Evolutionary conservation across 306 rosid species (phyloP), one percentile per base, ranked within the genome.

Genomic region (Dicorynia guianensis): DNA sequence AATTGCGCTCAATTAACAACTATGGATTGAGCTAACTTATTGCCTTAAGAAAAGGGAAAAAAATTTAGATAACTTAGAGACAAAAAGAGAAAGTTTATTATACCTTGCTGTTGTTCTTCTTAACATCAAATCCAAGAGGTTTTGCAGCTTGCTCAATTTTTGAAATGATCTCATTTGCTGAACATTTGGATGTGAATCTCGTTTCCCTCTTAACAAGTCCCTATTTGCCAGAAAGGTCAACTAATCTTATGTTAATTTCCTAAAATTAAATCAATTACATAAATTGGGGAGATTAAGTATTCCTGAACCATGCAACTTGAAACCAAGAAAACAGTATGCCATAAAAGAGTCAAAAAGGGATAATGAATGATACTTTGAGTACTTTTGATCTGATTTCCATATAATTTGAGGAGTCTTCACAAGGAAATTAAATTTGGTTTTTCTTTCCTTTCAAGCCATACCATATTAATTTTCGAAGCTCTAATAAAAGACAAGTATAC

Each of bases 51-150:
- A 3, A 59, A 43, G 48, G 14, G 39, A 49, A 10, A 39, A 49
- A 50, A 19, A 4, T 43, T 35, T 12, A 74, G 50, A 46, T 5
- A 63, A 81, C 10, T 63, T 33, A 40, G 43, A 71, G 36, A 56
- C 42, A 47, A 52, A 42, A 57, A 55, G 53, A 65, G 70, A 40
- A 72, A 35, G 38, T 38, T 33, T 73, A 25, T 67, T 57, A 18
- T 77, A 92, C 98, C 97, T 95, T 95, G 79, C 67, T 86, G 80
- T 95, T 92, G 83, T 85, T 92, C 74, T 88, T 92, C 95, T 89
- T 95, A 43, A 95, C 95, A 74, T 80, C 96, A 82, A 92, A 95
- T 75, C 98, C 98, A 80, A 95, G 63, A 56, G 97, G 98, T 43
- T 54, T 84, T 52, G 97, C 97, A 63, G 96, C 81, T 84, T 83